Percentiles rank a stretch among this genome's conserved stretches.
Evolutionary conservation across 768 basidiomycete genomes (phyloP).

Genomic region (Phaeotremella skinneri): DNA sequence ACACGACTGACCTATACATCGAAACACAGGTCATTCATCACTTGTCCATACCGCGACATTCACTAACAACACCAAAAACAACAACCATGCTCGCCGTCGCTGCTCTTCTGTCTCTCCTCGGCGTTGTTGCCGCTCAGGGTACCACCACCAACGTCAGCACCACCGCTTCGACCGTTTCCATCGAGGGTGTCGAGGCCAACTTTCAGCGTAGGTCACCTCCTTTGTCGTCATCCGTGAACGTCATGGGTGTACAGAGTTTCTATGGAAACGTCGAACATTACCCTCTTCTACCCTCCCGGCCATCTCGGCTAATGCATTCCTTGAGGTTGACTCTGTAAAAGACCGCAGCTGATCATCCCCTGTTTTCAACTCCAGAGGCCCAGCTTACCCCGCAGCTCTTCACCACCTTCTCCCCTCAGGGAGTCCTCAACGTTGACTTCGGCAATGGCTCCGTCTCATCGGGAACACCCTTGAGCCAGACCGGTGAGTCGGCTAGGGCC

Average conservation of each 20-base stretch:
- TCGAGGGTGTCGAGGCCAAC: slow-evolving; percentile 22
- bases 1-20: neutral
- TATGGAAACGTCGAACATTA: no score
- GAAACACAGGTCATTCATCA: neutral
- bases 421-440: slow-evolving; percentile 60
- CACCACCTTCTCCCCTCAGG: slow-evolving; percentile 62
- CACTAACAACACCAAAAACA: slow-evolving; percentile 1
- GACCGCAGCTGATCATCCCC: neutral
- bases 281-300: no score
- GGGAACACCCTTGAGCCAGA: slow-evolving; percentile 62
- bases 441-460: slow-evolving; percentile 58
- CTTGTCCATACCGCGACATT: slow-evolving; percentile 1
- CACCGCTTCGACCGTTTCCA: slow-evolving; percentile 9
- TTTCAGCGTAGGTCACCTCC: slow-evolving; percentile 22
- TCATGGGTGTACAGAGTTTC: neutral
- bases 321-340: no score
- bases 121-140: slow-evolving; percentile 6
- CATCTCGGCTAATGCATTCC: no score
- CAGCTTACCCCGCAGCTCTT: slow-evolving; percentile 64
- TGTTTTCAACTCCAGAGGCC: slow-evolving; percentile 31
- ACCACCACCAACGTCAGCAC: slow-evolving; percentile 7
- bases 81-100: neutral
- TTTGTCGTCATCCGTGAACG: neutral
- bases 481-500: slow-evolving; percentile 55
- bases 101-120: slow-evolving; percentile 18